Evolutionary conservation across 2,329 filamentous ascomycete genomes (phyloP).

Genomic region (Cordyceps farinosa): DNA sequence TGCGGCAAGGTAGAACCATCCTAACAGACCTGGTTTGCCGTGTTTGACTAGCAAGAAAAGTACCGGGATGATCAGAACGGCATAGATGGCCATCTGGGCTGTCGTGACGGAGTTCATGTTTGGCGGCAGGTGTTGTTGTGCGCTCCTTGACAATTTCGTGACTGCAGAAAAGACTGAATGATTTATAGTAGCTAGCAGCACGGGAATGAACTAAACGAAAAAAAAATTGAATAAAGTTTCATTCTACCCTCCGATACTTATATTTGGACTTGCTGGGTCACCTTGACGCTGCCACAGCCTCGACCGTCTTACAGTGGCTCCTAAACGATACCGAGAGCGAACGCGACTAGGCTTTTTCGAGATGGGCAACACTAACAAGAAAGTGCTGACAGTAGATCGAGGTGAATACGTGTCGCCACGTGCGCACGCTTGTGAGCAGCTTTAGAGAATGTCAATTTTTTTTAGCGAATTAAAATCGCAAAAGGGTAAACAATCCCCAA

Average conservation of each 20-base stretch:
- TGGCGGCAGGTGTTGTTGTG: not conserved
- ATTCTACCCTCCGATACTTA: not conserved
- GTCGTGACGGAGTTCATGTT: constrained; percentile 23
- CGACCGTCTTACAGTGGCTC: constrained; percentile 7
- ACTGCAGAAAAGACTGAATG: not conserved
- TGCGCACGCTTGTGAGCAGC: too few relatives aligned
- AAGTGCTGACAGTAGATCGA: not conserved
- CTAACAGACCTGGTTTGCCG: constrained; percentile 32
- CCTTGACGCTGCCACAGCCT: not conserved
- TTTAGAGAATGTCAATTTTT: too few relatives aligned
- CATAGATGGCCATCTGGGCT: constrained; percentile 35
- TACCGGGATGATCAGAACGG: constrained; percentile 28
- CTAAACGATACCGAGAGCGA: constrained; percentile 21
- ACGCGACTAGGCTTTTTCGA: not conserved
- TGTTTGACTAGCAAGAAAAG: constrained; percentile 34
- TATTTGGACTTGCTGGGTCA: not conserved
- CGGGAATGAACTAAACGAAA: not conserved
- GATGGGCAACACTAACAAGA: not conserved
- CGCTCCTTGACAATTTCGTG: not conserved
- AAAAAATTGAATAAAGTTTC: not conserved
- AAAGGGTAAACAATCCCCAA: too few relatives aligned
- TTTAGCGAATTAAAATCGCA: too few relatives aligned
- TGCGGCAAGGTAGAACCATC: constrained; percentile 36
- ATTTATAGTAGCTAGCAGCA: too few relatives aligned
- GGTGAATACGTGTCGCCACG: too few relatives aligned